Base-by-base conservation (phyloP, 140 eudicot species). In the Ambrosia hybrid region DNA sequence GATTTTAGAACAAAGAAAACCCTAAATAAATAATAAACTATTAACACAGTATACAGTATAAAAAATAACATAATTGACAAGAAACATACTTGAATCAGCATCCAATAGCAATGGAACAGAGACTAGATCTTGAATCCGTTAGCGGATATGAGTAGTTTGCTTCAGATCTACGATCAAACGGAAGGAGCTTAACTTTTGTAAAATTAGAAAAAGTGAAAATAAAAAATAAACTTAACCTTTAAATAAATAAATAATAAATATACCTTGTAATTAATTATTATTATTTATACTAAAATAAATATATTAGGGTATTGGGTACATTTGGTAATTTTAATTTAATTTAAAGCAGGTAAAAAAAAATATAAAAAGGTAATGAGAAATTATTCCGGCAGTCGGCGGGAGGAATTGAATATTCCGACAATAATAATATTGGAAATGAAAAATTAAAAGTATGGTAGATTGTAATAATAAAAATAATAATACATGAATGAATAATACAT, bases 151-250 rank as follows among this genome's bases (percentile, higher is more conserved):
- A 41, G 48, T 14, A 57, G 72, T 62, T 79, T 62, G 82, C 83
- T 74, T 74, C 85, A 89, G 89, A 84, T 84, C 96, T 84, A 79
- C 65, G 78, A 79, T 73, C 58, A 73, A 79, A 12, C 48, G 61
- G 48, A 4, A 49, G 55, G 78, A 73, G 79, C 67, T 79, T 79
- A 79, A 79, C 83, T 79, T 79, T 79, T 78, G 78, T 71, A 56
- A 78, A 78, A 16, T 78, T 72, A 43, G 79, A 51, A 79, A 78
- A 72, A 63, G 70, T 56, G 71, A 82, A 77, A 76, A 77, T 2
- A 30, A 72, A 64, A 68, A 68, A 58, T 48, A 38, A 49, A 68
- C 74, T 69, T 74, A 79, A 79, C 83, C 77, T 78, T 70, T 43
- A 49, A 49, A 78, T 48, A 69, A 65, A 69, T 46, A 85, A 49